These are phyloP conservation scores for Globisporangium iwayamae DNA, from an alignment of 352 stramenopile genomes.

Conservation along the genomic window DNA sequence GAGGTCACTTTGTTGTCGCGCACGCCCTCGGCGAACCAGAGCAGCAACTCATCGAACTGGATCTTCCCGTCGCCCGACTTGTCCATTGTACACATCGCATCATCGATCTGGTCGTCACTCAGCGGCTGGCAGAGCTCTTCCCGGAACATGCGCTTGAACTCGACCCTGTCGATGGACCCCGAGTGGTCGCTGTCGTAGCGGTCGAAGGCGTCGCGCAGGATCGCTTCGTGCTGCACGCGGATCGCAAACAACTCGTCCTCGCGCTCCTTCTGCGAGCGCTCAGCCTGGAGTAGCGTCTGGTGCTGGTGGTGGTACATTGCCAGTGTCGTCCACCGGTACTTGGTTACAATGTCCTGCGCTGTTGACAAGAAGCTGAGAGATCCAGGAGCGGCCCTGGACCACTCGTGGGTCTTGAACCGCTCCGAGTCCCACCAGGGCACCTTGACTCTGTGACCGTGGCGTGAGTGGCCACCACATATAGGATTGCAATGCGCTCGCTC, in stretches of 20 bases:
- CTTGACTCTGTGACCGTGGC: neutral
- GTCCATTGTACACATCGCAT: constrained; percentile 36
- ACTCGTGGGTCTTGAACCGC: constrained; percentile 23
- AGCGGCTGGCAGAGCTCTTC: constrained; percentile 47
- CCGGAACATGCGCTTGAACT: constrained; percentile 40
- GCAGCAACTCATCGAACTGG: constrained; percentile 41
- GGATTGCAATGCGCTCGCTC: constrained; percentile 19
- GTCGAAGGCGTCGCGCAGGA: constrained; percentile 43
- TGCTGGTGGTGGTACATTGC: neutral
- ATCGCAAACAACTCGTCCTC: constrained; percentile 28
- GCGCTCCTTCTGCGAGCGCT: constrained; percentile 19
- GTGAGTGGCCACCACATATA: neutral
- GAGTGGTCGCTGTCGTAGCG: constrained; percentile 39
- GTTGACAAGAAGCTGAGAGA: neutral
- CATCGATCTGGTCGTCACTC: constrained; percentile 26
- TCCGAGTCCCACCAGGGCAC: constrained; percentile 25
- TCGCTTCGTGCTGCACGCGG: constrained; percentile 34
- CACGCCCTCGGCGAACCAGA: constrained; percentile 36
- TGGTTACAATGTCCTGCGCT: constrained; percentile 17
- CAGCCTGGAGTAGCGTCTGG: neutral
- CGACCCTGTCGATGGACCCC: constrained; percentile 29
- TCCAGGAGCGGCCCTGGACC: constrained; percentile 3
- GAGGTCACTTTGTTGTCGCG: constrained; percentile 20
- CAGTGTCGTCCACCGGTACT: constrained; percentile 26
- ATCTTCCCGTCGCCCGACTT: constrained; percentile 37